phyloP scores from a whole-genome alignment of 148 eudicot genomes.

The Agrostemma githago region DNA sequence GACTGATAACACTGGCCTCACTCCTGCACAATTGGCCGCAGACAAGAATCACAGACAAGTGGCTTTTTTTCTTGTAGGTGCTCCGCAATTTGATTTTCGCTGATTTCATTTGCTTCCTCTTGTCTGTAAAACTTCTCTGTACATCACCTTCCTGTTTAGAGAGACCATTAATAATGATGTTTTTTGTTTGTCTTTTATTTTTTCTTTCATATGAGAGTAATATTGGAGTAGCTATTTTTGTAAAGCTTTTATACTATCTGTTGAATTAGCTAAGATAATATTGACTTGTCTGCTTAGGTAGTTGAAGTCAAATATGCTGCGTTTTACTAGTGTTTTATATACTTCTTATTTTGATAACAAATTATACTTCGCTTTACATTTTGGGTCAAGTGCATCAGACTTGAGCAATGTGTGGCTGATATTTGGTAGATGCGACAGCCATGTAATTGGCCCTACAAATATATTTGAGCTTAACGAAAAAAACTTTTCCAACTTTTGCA shows the following conservation, averaged over 20 bases:
- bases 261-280: background rate
- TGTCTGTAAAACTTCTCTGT: background rate
- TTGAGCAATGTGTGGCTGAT: background rate
- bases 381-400: background rate
- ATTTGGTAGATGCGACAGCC: background rate
- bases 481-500: background rate
- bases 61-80: constrained; percentile 99
- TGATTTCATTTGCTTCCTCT: constrained; percentile 17
- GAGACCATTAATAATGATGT: background rate
- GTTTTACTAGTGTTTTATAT: background rate
- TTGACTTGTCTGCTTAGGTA: background rate
- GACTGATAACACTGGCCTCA: constrained; percentile 87
- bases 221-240: background rate
- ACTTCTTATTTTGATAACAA: background rate
- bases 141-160: background rate
- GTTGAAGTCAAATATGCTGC: background rate
- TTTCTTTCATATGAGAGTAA: background rate
- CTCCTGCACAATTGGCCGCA: constrained; percentile 96
- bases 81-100: background rate
- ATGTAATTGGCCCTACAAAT: background rate
- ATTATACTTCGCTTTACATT: background rate
- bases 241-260: constrained; percentile 1
- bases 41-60: constrained; percentile 99
- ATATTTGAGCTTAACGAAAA: background rate
- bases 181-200: background rate